Evolutionary conservation across 345 rosid species (phyloP), one percentile per base, ranked within the genome.

Genomic region (Gossypium mustelinum): DNA sequence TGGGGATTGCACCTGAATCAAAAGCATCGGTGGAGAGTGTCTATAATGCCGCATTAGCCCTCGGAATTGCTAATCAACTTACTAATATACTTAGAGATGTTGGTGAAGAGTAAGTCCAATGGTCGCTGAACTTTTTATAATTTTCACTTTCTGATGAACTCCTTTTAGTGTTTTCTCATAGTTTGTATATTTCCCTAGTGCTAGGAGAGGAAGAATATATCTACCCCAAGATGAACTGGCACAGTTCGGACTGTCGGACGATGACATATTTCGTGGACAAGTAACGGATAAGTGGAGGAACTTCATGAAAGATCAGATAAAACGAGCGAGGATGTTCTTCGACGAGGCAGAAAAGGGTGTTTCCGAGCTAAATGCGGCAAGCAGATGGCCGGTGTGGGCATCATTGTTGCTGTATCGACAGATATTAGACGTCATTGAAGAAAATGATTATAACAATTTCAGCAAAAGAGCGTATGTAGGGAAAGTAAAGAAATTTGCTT

Each of bases 301-400:
- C 64, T 86, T 86, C 75, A 86, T 86, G 89, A 86, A 80, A 70
- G 83, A 72, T 41, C 89, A 86, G 69, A 86, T 86, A 63, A 81
- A 82, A 75, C 78, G 89, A 65, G 87, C 89, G 0, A 84, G 87
- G 73, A 79, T 71, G 83, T 86, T 82, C 81, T 86, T 86, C 9
- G 86, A 86, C 3, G 86, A 84, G 78, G 89, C 89, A 0, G 89
- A 86, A 72, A 82, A 77, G 64, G 89, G 87, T 25, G 82, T 84
- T 2, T 20, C 76, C 11, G 87, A 86, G 83, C 84, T 86, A 18
- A 82, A 74, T 60, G 70, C 78, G 1, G 84, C 83, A 2, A 86
- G 89, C 68, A 79, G 84, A 77, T 86, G 89, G 89, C 87, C 89
- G 0, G 89, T 84, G 8, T 80, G 86, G 87, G 89, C 89, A 8